Percentiles rank a stretch among this genome's conserved stretches.
These are phyloP conservation scores for Scedosporium boydii DNA, from an alignment of 2,329 filamentous ascomycete genomes.

Conservation along the genomic window DNA sequence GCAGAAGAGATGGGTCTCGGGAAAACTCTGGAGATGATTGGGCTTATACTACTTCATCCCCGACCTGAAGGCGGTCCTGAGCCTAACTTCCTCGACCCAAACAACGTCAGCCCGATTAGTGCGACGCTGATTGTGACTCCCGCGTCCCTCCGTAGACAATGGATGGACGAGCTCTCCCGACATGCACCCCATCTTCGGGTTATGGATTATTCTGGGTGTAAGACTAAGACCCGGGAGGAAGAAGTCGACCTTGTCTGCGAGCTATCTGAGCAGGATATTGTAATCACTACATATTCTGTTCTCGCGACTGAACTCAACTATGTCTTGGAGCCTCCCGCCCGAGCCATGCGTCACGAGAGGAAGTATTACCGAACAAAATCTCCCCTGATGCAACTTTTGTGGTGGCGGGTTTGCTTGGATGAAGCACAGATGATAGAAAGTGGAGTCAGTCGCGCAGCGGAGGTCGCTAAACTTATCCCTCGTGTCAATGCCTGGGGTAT, in stretches of 20 bases:
- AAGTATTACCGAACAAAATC: conserved; percentile 59
- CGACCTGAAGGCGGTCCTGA: conserved; percentile 4
- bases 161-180: conserved; percentile 48
- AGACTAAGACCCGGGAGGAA: conserved; percentile 22
- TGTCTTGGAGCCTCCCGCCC: conserved; percentile 58
- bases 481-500: conserved; percentile 85
- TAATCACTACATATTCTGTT: conserved; percentile 58
- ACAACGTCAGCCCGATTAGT: conserved; percentile 25
- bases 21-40: conserved; percentile 69
- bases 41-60: conserved; percentile 56
- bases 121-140: conserved; percentile 56
- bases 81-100: not conserved
- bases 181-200: conserved; percentile 50
- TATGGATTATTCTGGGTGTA: conserved; percentile 45
- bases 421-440: conserved; percentile 92
- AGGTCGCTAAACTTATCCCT: conserved; percentile 69
- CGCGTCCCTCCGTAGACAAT: conserved; percentile 46
- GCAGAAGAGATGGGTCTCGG: conserved; percentile 79
- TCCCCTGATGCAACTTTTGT: conserved; percentile 70
- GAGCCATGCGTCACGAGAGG: conserved; percentile 55
- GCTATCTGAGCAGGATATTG: conserved; percentile 44
- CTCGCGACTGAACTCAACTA: conserved; percentile 76
- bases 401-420: conserved; percentile 76
- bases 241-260: conserved; percentile 30
- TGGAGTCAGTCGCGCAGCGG: conserved; percentile 74